A percentile compares a stretch with the other conserved stretches of the same genome.
phyloP scores from a whole-genome alignment of 352 stramenopile genomes.

The Peronospora farinosa region DNA sequence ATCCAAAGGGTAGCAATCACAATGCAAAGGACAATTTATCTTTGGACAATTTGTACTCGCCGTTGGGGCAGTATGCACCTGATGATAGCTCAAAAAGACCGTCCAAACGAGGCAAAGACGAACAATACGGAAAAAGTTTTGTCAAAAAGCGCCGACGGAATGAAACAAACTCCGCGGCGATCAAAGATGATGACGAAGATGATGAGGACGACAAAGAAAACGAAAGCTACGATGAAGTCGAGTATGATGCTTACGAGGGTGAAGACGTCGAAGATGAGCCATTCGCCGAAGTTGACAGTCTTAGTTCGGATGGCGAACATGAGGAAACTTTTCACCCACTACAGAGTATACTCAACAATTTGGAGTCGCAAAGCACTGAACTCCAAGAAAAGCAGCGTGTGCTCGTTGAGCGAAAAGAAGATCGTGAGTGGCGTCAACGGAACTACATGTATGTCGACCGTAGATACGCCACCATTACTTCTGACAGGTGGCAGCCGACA shows the following conservation, averaged over 20 bases:
- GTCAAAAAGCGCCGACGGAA: slow-evolving; percentile 25
- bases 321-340: slow-evolving; percentile 19
- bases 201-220: slow-evolving; percentile 24
- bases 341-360: slow-evolving; percentile 27
- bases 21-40: slow-evolving; percentile 10
- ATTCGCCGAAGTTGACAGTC: slow-evolving; percentile 9
- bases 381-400: slow-evolving; percentile 40
- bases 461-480: slow-evolving; percentile 11
- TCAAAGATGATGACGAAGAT: slow-evolving; percentile 22
- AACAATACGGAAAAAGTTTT: slow-evolving; percentile 31
- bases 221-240: slow-evolving; percentile 21
- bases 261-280: slow-evolving; percentile 15
- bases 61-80: slow-evolving; percentile 3
- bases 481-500: slow-evolving; percentile 1
- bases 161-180: slow-evolving; percentile 3
- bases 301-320: slow-evolving; percentile 22
- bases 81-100: slow-evolving; percentile 13
- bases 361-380: slow-evolving; percentile 35
- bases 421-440: slow-evolving; percentile 32
- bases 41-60: slow-evolving; percentile 5
- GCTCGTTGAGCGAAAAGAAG: slow-evolving; percentile 49
- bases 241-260: slow-evolving; percentile 19
- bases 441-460: slow-evolving; percentile 6
- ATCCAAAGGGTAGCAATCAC: slow-evolving; percentile 13
- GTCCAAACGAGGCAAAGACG: slow-evolving; percentile 27